Evolutionary conservation across 163 green algal genomes (phyloP).

Genomic region (Prototheca stagnorum): DNA sequence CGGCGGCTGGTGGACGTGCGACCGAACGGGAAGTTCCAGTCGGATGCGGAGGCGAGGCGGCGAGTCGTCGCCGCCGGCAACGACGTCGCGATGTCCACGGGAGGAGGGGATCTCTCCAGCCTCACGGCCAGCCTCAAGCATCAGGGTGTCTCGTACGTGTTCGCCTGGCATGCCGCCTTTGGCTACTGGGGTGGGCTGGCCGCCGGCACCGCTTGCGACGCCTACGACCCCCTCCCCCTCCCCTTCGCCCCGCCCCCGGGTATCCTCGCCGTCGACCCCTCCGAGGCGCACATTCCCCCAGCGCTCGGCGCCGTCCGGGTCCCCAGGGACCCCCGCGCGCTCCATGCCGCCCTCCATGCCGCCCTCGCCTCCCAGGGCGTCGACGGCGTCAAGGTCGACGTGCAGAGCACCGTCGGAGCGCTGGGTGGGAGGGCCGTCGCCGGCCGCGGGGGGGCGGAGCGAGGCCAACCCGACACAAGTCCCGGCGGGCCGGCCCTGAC

Average conservation of each 20-base stretch:
- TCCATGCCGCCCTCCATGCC: constrained; percentile 77
- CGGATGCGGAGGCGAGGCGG: constrained; percentile 6
- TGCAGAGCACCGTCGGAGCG: constrained; percentile 15
- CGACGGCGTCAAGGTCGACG: constrained; percentile 94
- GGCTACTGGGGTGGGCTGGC: constrained; percentile 84
- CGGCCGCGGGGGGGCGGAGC: no score
- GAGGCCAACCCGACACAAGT: no score
- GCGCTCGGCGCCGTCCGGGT: constrained; percentile 6
- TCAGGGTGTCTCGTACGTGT: constrained; percentile 49
- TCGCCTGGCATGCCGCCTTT: constrained; percentile 82
- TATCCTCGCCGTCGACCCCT: constrained; percentile 58
- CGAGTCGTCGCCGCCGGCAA: constrained; percentile 24
- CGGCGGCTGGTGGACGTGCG: constrained; percentile 45
- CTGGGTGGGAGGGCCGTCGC: constrained; percentile 54
- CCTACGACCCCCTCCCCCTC: constrained; percentile 23
- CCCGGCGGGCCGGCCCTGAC: no score
- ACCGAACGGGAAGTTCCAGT: constrained; percentile 51
- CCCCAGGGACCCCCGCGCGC: constrained; percentile 16
- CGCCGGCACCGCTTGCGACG: constrained; percentile 2
- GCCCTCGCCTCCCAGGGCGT: constrained; percentile 68
- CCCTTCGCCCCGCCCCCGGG: constrained; percentile 32
- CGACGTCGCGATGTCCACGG: constrained; percentile 5
- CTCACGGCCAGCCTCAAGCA: constrained; percentile 43
- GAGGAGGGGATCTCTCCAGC: constrained; percentile 23
- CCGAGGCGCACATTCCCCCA: constrained; percentile 58